These are phyloP conservation scores for Eucalyptus cloeziana DNA, from an alignment of 345 rosid genomes.

Conservation along the genomic window DNA sequence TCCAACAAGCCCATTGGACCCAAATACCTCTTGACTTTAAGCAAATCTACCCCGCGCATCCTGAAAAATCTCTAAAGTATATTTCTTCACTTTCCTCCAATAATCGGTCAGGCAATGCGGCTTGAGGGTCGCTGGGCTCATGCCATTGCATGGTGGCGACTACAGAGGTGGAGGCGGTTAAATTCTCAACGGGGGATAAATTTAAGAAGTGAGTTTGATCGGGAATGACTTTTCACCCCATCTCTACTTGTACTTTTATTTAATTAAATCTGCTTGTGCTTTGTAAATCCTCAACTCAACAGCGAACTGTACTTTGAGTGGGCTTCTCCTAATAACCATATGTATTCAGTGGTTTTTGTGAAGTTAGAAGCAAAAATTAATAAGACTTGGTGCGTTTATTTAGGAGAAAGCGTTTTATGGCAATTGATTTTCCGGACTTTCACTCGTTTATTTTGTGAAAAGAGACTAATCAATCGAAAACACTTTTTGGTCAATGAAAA, in stretches of 20 bases:
- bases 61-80: background rate
- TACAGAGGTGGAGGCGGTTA: too few relatives aligned
- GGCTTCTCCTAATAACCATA: background rate
- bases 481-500: background rate
- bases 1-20: background rate
- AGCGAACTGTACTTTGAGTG: background rate
- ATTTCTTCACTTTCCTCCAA: background rate
- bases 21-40: background rate
- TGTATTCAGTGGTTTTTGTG: background rate
- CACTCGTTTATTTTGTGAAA: accelerated
- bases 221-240: too few relatives aligned
- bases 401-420: background rate
- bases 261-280: too few relatives aligned
- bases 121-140: background rate
- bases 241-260: too few relatives aligned
- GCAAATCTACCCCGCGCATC: background rate
- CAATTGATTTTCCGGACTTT: background rate
- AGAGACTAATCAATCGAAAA: accelerated
- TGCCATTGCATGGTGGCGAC: too few relatives aligned
- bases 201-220: background rate
- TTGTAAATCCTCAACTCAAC: too few relatives aligned
- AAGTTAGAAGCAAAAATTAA: background rate
- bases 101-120: background rate
- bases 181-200: background rate
- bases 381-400: background rate